Conservation (phyloP, 768 basidiomycete genomes). For the Lactifluus subvellereus region DNA sequence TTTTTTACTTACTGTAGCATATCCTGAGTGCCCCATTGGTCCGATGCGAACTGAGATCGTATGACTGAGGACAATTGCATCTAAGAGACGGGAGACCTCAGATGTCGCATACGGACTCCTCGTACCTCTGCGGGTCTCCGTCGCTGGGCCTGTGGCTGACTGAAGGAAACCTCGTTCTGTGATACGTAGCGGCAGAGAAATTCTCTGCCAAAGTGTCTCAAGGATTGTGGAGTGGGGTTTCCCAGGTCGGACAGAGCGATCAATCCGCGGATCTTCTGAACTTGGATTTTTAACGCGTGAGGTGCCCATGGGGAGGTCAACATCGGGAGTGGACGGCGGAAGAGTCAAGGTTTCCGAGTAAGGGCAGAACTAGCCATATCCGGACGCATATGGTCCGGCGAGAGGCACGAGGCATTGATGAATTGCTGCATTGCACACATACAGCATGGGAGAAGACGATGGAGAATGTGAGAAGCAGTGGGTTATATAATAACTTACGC, state of each 20-base stretch:
- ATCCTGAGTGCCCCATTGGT: background rate
- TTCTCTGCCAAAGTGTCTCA: background rate
- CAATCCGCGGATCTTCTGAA: slow-evolving; percentile 1
- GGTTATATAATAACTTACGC: background rate
- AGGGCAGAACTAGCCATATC: background rate
- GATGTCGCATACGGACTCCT: background rate
- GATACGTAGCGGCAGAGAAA: background rate
- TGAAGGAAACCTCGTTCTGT: background rate
- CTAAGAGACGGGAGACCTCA: background rate
- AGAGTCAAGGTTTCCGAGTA: background rate
- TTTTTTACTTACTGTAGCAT: slow-evolving; percentile 3
- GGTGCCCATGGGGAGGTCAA: background rate
- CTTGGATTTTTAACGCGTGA: background rate
- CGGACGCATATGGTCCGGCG: background rate
- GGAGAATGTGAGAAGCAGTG: background rate
- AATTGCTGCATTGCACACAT: background rate
- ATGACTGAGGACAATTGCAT: background rate
- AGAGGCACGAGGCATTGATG: background rate
- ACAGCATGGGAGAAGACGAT: background rate
- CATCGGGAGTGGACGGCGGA: background rate
- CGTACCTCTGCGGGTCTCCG: background rate
- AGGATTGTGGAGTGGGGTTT: background rate
- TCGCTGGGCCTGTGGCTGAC: background rate
- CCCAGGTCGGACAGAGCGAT: background rate
- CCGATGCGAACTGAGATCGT: background rate